Base-by-base conservation (phyloP, 2,329 filamentous ascomycete genomes). In the Aphanocladium album region DNA sequence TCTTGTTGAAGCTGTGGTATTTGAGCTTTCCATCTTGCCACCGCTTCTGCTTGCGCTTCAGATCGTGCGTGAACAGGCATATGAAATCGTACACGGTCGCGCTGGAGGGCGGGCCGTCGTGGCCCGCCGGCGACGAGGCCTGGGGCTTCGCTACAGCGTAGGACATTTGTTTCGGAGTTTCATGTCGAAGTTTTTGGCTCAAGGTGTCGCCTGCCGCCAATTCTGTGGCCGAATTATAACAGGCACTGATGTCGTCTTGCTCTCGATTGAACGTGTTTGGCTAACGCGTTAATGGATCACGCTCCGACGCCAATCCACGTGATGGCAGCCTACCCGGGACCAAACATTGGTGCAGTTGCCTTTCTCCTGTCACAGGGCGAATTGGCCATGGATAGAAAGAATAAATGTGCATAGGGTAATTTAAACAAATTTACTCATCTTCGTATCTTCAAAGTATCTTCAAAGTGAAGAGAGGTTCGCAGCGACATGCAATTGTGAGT, bases 1-100 rank as follows among this genome's bases (percentile, higher is more conserved):
- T 86, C 70, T 87, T 90, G 77, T 97, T 97, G 83, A 96, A 96
- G 0, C 89, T 89, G 70, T 97, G 93, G 65, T 89, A 96, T 65
- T 89, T 89, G 63, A 97, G 83, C 56, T 86, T 86, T 39, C 93
- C 93, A 87, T 97, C 93, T 69, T 96, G 91, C 93, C 93, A 97
- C 63, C 90, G 82, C 72, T 97, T 97, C 67, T 91, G 87, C 76
- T 97, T 97, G 60, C 90, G 86, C 56, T 87, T 86, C 46, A 96
- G 73, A 70, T 97, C 93, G 70, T 90, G 86, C 2, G 92, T 96
- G 74, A 90, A 97, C 5, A 97, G 85, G 72, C 93, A 97, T 63
- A 85, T 82, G 73, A 89, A 96, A 69, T 96, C 91, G 69, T 89
- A 79, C 43, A 97, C 91, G 0, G 84, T 80, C 2, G 92, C 91